phyloP scores from a whole-genome alignment of 169 alveolate genomes.

The Plasmodium gonderi region DNA sequence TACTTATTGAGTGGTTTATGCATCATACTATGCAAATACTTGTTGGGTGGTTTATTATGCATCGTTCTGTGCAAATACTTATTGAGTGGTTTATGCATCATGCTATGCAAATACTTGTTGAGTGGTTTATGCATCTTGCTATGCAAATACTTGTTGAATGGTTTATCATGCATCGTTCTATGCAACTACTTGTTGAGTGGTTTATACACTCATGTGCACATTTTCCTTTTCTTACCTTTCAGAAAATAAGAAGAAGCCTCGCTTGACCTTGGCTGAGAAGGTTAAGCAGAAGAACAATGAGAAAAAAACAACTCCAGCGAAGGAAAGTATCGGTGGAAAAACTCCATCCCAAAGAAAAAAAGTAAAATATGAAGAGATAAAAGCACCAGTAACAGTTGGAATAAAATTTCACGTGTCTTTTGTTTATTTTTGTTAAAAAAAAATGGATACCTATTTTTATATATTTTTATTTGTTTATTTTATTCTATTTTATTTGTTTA shows the following conservation, averaged over 20 bases:
- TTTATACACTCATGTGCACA: background rate
- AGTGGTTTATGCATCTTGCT: background rate
- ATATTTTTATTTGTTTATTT: too few species aligned
- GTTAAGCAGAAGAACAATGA: conserved; percentile 38
- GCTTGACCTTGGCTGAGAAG: conserved; percentile 57
- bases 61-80: background rate
- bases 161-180: background rate
- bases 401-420: too few species aligned
- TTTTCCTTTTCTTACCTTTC: background rate
- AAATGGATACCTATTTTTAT: too few species aligned
- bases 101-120: background rate
- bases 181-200: background rate
- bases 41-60: background rate
- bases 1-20: background rate
- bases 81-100: background rate
- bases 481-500: too few species aligned
- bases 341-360: conserved; percentile 17
- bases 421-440: too few species aligned
- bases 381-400: background rate
- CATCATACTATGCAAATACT: background rate
- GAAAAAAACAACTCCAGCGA: background rate
- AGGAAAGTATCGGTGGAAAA: conserved; percentile 4
- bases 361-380: too few species aligned
- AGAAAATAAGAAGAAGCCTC: conserved; percentile 68
- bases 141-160: background rate